Evolutionary conservation across 768 basidiomycete species (phyloP), one percentile per base, ranked within the genome.

Genomic region (Clitopilus passeckerianus): DNA sequence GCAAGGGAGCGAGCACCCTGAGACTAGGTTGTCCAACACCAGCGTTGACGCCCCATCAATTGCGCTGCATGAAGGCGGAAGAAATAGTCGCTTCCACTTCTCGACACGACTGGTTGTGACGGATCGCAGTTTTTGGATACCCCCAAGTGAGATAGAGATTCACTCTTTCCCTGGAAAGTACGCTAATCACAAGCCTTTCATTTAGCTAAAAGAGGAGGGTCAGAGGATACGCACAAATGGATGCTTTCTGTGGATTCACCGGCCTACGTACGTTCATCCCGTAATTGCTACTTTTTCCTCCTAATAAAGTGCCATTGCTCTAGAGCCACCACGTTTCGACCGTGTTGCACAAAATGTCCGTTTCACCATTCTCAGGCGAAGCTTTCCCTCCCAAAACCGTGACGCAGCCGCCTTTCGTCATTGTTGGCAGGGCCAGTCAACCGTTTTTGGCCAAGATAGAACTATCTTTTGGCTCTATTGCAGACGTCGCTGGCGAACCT

Each of bases 171-270:
- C 16, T 53, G 52, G 20, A 24, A 24, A 12, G 22, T 33, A 10
- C 18, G 30, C 15, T 53, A 55, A 59, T n/a, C n/a, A n/a, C n/a
- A n/a, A n/a, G n/a, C 20, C 22, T 20, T 54, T 57, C 43, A 7
- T 7, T 30, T 60, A 78, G 76, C 71, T 4, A 64, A 71, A 54
- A 75, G 74, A 34, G 53, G 58, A 23, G 63, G 59, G 53, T 60
- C 57, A n/a, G 58, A 67, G 2, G 73, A 75, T 59, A 77, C 78
- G 1, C 78, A 82, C 65, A 80, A 78, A 66, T 84, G 83, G 83
- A 83, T 82, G 81, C 72, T 84, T 37, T 79, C 77, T 0, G 72
- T 81, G 12, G 79, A 82, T 59, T 73, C 81, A 5, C 80, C 83
- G 23, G 79, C 81, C 43, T 84, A 83, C 62, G 82, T 80, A 54